phyloP scores from a whole-genome alignment of 2,329 filamentous ascomycete genomes.

The Sordariomycetes sp. region DNA sequence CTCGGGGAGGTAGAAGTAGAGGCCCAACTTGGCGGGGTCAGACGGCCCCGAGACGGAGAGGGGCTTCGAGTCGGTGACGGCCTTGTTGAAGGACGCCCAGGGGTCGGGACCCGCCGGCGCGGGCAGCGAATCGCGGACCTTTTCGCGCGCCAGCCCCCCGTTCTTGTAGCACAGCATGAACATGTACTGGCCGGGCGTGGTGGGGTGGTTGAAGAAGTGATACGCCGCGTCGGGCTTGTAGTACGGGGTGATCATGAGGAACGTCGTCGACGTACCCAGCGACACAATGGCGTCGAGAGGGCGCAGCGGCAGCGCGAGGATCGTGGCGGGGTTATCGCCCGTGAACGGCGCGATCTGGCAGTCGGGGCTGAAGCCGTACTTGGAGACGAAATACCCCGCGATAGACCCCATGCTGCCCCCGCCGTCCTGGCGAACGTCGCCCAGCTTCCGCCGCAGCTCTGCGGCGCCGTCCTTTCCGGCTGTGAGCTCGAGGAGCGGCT shows the following conservation, averaged over 20 bases:
- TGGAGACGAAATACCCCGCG: constrained; percentile 62
- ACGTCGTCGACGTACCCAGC: constrained; percentile 88
- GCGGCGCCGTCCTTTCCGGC: constrained; percentile 43
- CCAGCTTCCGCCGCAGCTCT: constrained; percentile 65
- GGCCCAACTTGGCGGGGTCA: constrained; percentile 65
- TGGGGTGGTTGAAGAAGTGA: constrained; percentile 97
- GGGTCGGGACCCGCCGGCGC: constrained; percentile 30
- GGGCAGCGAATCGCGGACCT: constrained; percentile 71
- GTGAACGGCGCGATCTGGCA: constrained; percentile 80
- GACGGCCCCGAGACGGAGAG: constrained; percentile 44
- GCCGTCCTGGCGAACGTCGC: constrained; percentile 66
- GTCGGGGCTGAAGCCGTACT: constrained; percentile 63
- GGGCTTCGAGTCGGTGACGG: constrained; percentile 53
- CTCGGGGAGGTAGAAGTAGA: constrained; percentile 93
- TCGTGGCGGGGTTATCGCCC: constrained; percentile 91
- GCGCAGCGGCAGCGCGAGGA: constrained; percentile 76
- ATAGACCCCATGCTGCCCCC: constrained; percentile 66
- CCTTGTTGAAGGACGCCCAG: constrained; percentile 74
- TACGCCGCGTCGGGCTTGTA: constrained; percentile 85
- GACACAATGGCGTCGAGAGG: constrained; percentile 89
- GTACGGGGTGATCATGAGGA: constrained; percentile 89
- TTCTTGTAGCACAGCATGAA: constrained; percentile 99
- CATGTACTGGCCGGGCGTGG: constrained; percentile 86
- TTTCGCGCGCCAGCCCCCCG: constrained; percentile 82
- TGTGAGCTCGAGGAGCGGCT: constrained; percentile 60